Conservation (phyloP, 2,329 filamentous ascomycete species). For the Nothophoma quercina region DNA sequence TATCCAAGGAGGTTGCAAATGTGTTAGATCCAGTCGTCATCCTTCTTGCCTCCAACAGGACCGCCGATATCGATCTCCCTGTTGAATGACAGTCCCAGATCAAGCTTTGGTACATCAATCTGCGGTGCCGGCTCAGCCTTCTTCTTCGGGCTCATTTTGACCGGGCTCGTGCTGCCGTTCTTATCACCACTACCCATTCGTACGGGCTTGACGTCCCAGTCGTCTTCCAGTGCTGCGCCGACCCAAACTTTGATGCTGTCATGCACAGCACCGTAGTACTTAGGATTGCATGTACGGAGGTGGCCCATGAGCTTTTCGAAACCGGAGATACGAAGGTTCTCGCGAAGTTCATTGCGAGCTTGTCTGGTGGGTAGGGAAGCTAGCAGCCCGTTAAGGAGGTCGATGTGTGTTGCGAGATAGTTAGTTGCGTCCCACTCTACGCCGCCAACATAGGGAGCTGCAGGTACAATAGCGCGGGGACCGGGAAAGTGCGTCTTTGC, state of each 20-base stretch:
- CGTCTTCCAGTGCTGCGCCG: conserved; percentile 83
- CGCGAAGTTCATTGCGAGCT: conserved; percentile 80
- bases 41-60: conserved; percentile 24
- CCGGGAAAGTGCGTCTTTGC: conserved; percentile 79
- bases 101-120: conserved; percentile 50
- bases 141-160: conserved; percentile 54
- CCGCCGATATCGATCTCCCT: conserved; percentile 35
- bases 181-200: conserved; percentile 68
- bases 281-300: conserved; percentile 92
- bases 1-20: background rate
- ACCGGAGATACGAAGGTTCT: conserved; percentile 79
- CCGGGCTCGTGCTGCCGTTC: conserved; percentile 40
- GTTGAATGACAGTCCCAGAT: conserved; percentile 43
- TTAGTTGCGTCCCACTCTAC: conserved; percentile 99
- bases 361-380: conserved; percentile 75
- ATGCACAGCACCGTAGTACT: conserved; percentile 93
- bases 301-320: conserved; percentile 90
- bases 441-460: conserved; percentile 93
- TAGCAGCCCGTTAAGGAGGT: conserved; percentile 89
- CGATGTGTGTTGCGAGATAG: conserved; percentile 90
- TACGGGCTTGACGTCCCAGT: conserved; percentile 84
- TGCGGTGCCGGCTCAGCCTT: conserved; percentile 46
- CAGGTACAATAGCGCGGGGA: conserved; percentile 87
- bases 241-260: conserved; percentile 91
- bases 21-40: conserved; percentile 46